These are phyloP conservation scores for Ophiocordyceps polyrhachis-furcata DNA, from an alignment of 2,329 filamentous ascomycete species.

Conservation along the genomic window DNA sequence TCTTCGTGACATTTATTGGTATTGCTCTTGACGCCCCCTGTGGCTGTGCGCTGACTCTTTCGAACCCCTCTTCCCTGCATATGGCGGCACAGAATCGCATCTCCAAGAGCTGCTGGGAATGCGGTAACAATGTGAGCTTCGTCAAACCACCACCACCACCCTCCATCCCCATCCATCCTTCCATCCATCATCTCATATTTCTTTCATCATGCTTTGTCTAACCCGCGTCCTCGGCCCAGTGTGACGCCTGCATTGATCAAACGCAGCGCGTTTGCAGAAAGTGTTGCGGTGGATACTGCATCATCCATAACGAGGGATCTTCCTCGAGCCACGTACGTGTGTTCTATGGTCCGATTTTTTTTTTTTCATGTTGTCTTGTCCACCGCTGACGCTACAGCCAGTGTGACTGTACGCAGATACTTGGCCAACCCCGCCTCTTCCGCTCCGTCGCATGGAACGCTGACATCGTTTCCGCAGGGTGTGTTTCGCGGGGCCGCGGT, in stretches of 20 bases:
- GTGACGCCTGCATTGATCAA: slow-evolving; percentile 51
- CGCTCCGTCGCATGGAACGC: neutral
- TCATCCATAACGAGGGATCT: slow-evolving; percentile 67
- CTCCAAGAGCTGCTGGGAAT: slow-evolving; percentile 65
- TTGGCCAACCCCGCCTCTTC: neutral
- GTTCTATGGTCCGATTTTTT: slow-evolving; percentile 2
- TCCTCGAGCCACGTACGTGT: slow-evolving; percentile 36
- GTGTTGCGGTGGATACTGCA: slow-evolving; percentile 68
- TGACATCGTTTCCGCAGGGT: slow-evolving; percentile 8
- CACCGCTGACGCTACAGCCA: slow-evolving; percentile 14
- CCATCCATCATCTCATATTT: neutral
- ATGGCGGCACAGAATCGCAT: slow-evolving; percentile 29
- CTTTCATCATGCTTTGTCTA: neutral
- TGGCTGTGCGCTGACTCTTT: neutral
- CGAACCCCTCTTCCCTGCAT: neutral
- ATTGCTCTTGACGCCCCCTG: neutral
- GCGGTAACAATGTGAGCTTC: slow-evolving; percentile 54
- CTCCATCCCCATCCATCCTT: too few species aligned
- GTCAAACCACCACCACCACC: too few species aligned
- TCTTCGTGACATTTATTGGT: neutral
- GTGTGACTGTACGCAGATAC: slow-evolving; percentile 28
- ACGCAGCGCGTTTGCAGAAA: slow-evolving; percentile 54
- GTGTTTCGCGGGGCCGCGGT: slow-evolving; percentile 15
- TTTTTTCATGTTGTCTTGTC: too few species aligned
- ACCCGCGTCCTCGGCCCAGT: slow-evolving; percentile 25